Percentiles rank a stretch among this genome's conserved stretches.
Conservation (phyloP, 1,284 basidiomycete genomes). For the Moesziomyces aphidis region DNA sequence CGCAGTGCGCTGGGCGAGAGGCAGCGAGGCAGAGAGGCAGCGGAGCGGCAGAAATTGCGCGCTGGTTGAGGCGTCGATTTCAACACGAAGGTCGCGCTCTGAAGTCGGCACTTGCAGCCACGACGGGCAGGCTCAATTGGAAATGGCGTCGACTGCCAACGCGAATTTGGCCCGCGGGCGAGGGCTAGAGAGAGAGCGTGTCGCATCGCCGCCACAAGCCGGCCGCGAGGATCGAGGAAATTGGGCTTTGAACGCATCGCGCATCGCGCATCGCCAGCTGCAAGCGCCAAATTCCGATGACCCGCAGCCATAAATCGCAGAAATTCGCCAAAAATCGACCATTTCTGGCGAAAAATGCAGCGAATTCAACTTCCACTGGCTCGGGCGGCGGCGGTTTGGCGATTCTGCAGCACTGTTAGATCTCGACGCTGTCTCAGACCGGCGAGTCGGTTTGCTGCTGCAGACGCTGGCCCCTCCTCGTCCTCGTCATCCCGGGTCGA, state of each 20-base stretch:
- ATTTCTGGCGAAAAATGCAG: background rate
- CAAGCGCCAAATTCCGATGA: conserved; percentile 6
- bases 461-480: background rate
- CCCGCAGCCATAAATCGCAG: too few species aligned
- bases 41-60: conserved; percentile 18
- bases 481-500: background rate
- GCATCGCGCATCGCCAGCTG: conserved; percentile 27
- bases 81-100: conserved; percentile 18
- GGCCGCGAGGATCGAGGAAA: conserved; percentile 33
- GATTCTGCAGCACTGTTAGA: conserved; percentile 3
- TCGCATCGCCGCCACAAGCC: conserved; percentile 8
- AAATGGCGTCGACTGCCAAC: conserved; percentile 1
- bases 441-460: background rate
- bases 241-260: conserved; percentile 3
- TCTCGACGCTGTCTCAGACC: background rate
- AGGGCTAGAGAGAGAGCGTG: conserved; percentile 17
- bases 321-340: background rate
- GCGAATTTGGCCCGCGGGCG: background rate
- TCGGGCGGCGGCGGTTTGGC: background rate
- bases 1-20: conserved; percentile 1
- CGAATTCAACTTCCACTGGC: background rate
- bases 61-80: conserved; percentile 5
- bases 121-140: conserved; percentile 21
- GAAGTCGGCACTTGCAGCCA: conserved; percentile 25
- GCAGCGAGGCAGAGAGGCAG: conserved; percentile 12